phyloP scores from a whole-genome alignment of 1,139 yeast genomes.

The Yamadazyma diddensiae region DNA sequence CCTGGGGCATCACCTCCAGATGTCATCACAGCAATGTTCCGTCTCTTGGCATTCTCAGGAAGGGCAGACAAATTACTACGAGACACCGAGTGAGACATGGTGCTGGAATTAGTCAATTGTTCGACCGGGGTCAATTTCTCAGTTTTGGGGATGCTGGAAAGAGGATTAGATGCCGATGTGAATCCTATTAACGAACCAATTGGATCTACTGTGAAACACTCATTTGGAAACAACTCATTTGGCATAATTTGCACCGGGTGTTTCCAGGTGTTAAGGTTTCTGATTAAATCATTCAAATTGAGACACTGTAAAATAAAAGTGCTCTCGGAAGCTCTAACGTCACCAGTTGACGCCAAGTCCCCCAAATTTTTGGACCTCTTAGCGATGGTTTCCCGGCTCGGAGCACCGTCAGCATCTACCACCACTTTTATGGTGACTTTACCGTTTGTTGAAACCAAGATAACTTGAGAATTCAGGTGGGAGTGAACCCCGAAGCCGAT shows the following conservation, averaged over 20 bases:
- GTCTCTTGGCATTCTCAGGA: slow-evolving; percentile 24
- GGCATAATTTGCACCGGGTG: slow-evolving; percentile 46
- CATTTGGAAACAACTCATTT: slow-evolving; percentile 65
- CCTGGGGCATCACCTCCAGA: slow-evolving; percentile 99
- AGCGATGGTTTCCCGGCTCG: slow-evolving; percentile 24
- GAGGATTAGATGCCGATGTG: slow-evolving; percentile 56
- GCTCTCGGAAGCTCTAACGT: slow-evolving; percentile 51
- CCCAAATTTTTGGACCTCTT: slow-evolving; percentile 22
- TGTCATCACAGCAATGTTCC: slow-evolving; percentile 89
- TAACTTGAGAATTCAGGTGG: slow-evolving; percentile 20
- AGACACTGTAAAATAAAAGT: slow-evolving; percentile 36
- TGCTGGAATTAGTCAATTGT: slow-evolving; percentile 10
- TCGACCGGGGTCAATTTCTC: slow-evolving; percentile 15
- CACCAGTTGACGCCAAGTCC: slow-evolving; percentile 30
- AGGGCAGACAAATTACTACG: slow-evolving; percentile 9
- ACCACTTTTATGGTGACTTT: slow-evolving; percentile 29
- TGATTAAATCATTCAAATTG: slow-evolving; percentile 34
- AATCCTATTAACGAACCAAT: slow-evolving; percentile 67
- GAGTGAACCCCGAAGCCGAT: slow-evolving; percentile 40
- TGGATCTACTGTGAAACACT: slow-evolving; percentile 66
- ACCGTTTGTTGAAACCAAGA: slow-evolving; percentile 31
- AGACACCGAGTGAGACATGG: slow-evolving; percentile 17
- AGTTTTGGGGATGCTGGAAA: slow-evolving; percentile 49
- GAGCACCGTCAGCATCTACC: slow-evolving; percentile 24
- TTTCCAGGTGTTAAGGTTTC: slow-evolving; percentile 23